A percentile compares a stretch with the other conserved stretches of the same genome.
phyloP scores from a whole-genome alignment of 805 yeast species.

The Cyberlindnera euphorbiiphila region DNA sequence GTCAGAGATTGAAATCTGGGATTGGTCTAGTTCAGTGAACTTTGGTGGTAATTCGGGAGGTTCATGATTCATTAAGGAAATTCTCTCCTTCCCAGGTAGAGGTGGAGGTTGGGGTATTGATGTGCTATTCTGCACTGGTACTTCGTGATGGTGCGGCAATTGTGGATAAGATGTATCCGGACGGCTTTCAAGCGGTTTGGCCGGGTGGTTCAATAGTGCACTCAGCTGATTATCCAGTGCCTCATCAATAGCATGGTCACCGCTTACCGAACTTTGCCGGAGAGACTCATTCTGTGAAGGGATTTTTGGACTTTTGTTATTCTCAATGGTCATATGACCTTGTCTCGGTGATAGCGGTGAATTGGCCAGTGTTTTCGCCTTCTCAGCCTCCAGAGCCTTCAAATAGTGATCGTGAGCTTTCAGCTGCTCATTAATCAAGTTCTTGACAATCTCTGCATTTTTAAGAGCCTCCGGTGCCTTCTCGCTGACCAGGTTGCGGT shows the following conservation, averaged over 20 bases:
- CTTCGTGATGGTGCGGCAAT: constrained; percentile 10
- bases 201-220: neutral
- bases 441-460: constrained; percentile 26
- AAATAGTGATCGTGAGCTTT: constrained; percentile 26
- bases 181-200: neutral
- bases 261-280: too few relatives aligned
- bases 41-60: constrained; percentile 16
- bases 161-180: constrained; percentile 20
- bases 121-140: neutral
- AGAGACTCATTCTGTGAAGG: too few relatives aligned
- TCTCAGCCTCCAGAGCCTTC: constrained; percentile 25
- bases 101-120: neutral
- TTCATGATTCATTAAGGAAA: neutral
- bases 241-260: too few relatives aligned
- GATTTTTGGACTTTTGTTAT: too few relatives aligned
- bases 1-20: neutral
- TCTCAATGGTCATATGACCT: too few relatives aligned
- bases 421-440: constrained; percentile 30
- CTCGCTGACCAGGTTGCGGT: constrained; percentile 19
- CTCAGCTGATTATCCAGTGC: constrained; percentile 18
- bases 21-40: neutral
- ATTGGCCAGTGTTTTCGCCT: too few relatives aligned
- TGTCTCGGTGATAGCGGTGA: too few relatives aligned
- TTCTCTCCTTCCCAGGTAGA: constrained; percentile 2
- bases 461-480: constrained; percentile 23